Evolutionary conservation across 2,329 filamentous ascomycete species (phyloP).

Genomic region (Alternaria brassicicola): DNA sequence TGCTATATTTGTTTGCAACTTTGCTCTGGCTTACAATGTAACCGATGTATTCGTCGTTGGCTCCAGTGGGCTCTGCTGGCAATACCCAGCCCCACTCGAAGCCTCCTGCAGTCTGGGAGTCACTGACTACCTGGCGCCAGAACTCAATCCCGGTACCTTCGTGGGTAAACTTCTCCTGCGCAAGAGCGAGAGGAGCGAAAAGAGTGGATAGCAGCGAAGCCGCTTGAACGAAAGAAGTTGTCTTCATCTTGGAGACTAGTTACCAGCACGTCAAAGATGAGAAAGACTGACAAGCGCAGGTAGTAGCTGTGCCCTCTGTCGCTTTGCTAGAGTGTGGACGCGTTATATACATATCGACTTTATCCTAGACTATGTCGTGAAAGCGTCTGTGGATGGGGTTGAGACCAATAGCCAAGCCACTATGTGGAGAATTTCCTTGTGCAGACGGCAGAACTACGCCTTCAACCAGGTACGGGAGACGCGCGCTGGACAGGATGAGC

Average conservation of each 20-base stretch:
- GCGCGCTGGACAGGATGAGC: slow-evolving; percentile 18
- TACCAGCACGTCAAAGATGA: slow-evolving; percentile 27
- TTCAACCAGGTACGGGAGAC: slow-evolving; percentile 39
- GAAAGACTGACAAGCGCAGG: slow-evolving; percentile 28
- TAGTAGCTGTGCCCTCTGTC: slow-evolving; percentile 29
- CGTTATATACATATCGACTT: slow-evolving; percentile 40
- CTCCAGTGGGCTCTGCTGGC: slow-evolving; percentile 27
- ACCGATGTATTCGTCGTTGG: slow-evolving; percentile 47
- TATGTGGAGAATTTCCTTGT: slow-evolving; percentile 25
- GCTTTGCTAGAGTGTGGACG: slow-evolving; percentile 25
- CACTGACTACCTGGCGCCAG: slow-evolving; percentile 33
- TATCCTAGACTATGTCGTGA: slow-evolving; percentile 28
- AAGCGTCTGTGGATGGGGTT: slow-evolving; percentile 19
- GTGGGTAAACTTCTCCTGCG: slow-evolving; percentile 43
- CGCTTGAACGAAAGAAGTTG: slow-evolving; percentile 40
- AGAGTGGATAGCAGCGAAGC: slow-evolving; percentile 48
- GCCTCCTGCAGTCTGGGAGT: slow-evolving; percentile 39
- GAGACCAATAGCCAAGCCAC: slow-evolving; percentile 29
- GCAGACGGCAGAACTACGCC: slow-evolving; percentile 24
- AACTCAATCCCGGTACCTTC: slow-evolving; percentile 41
- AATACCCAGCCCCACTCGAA: slow-evolving; percentile 46
- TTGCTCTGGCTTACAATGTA: slow-evolving; percentile 36
- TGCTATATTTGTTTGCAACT: not conserved
- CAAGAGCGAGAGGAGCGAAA: slow-evolving; percentile 35
- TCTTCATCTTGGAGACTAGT: slow-evolving; percentile 42